Base-by-base conservation (phyloP, 148 eudicot species). In the Diospyros lotus region DNA sequence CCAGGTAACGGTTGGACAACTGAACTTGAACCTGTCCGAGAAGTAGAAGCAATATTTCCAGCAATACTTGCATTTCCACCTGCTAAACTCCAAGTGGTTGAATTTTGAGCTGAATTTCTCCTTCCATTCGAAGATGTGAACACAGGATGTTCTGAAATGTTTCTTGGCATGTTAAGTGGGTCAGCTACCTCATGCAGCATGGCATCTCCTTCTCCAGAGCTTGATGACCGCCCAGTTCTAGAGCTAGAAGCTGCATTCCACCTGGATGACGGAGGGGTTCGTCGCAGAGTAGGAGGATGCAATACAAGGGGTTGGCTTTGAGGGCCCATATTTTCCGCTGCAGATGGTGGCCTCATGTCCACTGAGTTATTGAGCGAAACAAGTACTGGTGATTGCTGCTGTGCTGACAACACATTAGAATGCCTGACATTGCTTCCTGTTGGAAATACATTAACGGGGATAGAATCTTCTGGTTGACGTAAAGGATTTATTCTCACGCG, bases 121-220 rank as follows among this genome's bases (percentile, higher is more conserved):
- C 58, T 80, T 72, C 87, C 97, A 68, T 62, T 73, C 15, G 86
- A 74, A 65, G 93, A 90, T 52, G 71, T 56, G 77, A 92, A 89
- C 77, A 89, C 76, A 42, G 90, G 91, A 81, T 83, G 91, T 55
- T 90, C 94, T 40, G 88, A 77, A 63, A 86, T 80, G 64, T 75
- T 89, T 74, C 88, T 85, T 14, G 83, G 85, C 75, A 84, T n/a
- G 55, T 66, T 83, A 77, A 86, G 82, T 62, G 89, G 72, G 68
- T 73, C 80, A 46, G 84, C 73, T 72, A 83, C 88, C 69, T 81
- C 87, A 9, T 75, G 78, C 68, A 75, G 72, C 39, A 69, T 43
- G 42, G 79, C 71, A 54, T 74, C 81, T 70, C 85, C 68, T 8
- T 75, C 84, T 41, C 78, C 91, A 50, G 85, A 48, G 73, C 73